phyloP scores from a whole-genome alignment of 2,329 filamentous ascomycete species.

The Ascochyta fabae region DNA sequence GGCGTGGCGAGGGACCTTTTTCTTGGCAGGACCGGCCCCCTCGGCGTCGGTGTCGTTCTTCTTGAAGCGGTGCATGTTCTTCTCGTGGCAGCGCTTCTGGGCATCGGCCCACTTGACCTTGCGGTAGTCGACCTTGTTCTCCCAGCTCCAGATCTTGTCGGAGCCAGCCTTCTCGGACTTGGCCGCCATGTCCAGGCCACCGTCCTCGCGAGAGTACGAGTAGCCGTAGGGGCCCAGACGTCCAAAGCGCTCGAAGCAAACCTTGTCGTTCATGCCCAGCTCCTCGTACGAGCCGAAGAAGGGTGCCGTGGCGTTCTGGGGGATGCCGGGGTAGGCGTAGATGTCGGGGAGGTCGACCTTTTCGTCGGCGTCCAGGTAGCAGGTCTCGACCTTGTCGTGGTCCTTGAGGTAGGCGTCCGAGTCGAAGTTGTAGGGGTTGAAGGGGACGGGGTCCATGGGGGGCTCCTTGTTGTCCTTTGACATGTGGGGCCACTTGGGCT shows the following conservation, averaged over 20 bases:
- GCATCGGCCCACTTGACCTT: conserved; percentile 58
- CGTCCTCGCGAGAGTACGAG: conserved; percentile 54
- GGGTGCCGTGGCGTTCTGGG: conserved; percentile 56
- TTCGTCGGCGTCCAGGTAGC: conserved; percentile 68
- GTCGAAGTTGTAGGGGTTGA: conserved; percentile 55
- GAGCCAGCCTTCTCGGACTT: conserved; percentile 54
- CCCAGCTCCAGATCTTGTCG: conserved; percentile 58
- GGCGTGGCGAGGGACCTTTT: conserved; percentile 69
- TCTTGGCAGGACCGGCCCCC: conserved; percentile 44
- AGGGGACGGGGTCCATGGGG: conserved; percentile 49
- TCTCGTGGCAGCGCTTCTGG: conserved; percentile 56
- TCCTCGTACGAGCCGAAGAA: conserved; percentile 58
- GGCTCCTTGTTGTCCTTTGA: conserved; percentile 48
- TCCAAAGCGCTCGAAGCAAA: conserved; percentile 60
- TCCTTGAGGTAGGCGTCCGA: conserved; percentile 54
- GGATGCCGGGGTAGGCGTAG: conserved; percentile 66
- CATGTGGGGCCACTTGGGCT: conserved; percentile 45
- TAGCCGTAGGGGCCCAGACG: conserved; percentile 59
- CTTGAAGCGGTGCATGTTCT: conserved; percentile 57
- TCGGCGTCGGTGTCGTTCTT: conserved; percentile 42
- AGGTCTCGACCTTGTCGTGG: conserved; percentile 63
- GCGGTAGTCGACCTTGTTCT: conserved; percentile 55
- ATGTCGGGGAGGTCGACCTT: conserved; percentile 65
- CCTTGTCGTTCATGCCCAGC: conserved; percentile 55
- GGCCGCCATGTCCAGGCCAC: conserved; percentile 57